A percentile compares a stretch with the other conserved stretches of the same genome.
Conservation (phyloP, 2,329 filamentous ascomycete genomes). For the Talaromyces marneffei region DNA sequence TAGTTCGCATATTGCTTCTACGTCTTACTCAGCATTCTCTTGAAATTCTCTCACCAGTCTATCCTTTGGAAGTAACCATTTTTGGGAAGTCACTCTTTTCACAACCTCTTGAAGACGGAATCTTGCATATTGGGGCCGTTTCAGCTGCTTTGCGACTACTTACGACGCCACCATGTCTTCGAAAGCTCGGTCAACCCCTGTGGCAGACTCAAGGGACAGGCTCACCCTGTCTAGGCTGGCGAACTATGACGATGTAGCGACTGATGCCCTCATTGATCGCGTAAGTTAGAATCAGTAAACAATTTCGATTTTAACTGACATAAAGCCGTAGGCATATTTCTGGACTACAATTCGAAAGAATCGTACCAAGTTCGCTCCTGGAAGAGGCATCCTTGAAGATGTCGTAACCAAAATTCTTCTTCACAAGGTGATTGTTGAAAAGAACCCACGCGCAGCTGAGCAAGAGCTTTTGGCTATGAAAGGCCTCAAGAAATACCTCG, state of each 20-base stretch:
- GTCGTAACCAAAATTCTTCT: conserved; percentile 56
- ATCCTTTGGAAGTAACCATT: background rate
- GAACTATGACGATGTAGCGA: conserved; percentile 91
- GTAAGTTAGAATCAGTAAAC: conserved; percentile 51
- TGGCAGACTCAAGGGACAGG: conserved; percentile 52
- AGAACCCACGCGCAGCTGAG: conserved; percentile 66
- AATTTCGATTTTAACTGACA: conserved; percentile 4
- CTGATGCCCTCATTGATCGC: conserved; percentile 90
- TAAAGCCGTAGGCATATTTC: conserved; percentile 69
- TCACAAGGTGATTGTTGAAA: conserved; percentile 64
- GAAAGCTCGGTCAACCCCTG: conserved; percentile 26
- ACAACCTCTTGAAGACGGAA: background rate
- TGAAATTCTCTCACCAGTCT: background rate
- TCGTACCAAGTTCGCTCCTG: conserved; percentile 75
- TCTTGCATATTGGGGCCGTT: background rate
- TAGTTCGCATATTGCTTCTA: background rate
- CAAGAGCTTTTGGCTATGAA: conserved; percentile 64
- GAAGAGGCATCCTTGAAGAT: conserved; percentile 67
- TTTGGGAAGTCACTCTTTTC: background rate
- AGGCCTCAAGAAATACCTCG: conserved; percentile 67
- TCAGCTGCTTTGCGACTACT: background rate
- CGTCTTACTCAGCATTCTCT: background rate
- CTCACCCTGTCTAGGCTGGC: conserved; percentile 83
- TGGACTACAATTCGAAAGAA: conserved; percentile 97
- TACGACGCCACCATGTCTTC: conserved; percentile 36